Evolutionary conservation across 106 monocot species (phyloP).

Genomic region (Allium cepa): DNA sequence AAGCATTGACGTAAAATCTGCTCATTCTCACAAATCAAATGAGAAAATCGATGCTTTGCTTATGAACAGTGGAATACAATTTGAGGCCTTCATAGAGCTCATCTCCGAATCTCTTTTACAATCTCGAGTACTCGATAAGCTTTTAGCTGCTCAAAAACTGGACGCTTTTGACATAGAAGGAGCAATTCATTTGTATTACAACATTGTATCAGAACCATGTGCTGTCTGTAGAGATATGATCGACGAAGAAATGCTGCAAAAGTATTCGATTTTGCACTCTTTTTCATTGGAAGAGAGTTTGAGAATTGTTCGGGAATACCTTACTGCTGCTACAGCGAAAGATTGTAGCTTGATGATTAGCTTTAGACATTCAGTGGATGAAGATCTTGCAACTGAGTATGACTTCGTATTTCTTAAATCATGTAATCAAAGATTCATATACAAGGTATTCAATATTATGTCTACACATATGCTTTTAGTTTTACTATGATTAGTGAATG

Average conservation of each 20-base stretch:
- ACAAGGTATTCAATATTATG: conserved; percentile 50
- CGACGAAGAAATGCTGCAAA: conserved; percentile 22
- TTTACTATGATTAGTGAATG: background rate
- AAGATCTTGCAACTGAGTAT: conserved; percentile 5
- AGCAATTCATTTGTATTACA: conserved; percentile 81
- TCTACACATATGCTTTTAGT: too few species aligned
- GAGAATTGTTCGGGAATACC: conserved; percentile 56
- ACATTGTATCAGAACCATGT: conserved; percentile 60
- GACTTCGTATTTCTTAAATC: conserved; percentile 48
- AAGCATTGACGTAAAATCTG: conserved; percentile 15
- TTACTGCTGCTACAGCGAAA: conserved; percentile 76
- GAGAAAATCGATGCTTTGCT: conserved; percentile 24
- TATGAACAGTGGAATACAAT: conserved; percentile 29
- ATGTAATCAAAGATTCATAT: conserved; percentile 59
- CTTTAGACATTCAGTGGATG: conserved; percentile 41
- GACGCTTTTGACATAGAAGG: conserved; percentile 86
- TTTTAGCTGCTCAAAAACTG: conserved; percentile 66
- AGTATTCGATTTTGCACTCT: conserved; percentile 51
- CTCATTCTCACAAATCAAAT: conserved; percentile 12
- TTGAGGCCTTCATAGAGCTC: conserved; percentile 52
- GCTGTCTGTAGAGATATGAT: conserved; percentile 42
- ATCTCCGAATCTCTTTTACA: conserved; percentile 36
- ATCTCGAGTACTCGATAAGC: conserved; percentile 45
- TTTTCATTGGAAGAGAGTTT: conserved; percentile 50
- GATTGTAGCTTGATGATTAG: conserved; percentile 88